These are phyloP conservation scores for Fraxinus albicans DNA, from an alignment of 305 asterid genomes.

Conservation along the genomic window DNA sequence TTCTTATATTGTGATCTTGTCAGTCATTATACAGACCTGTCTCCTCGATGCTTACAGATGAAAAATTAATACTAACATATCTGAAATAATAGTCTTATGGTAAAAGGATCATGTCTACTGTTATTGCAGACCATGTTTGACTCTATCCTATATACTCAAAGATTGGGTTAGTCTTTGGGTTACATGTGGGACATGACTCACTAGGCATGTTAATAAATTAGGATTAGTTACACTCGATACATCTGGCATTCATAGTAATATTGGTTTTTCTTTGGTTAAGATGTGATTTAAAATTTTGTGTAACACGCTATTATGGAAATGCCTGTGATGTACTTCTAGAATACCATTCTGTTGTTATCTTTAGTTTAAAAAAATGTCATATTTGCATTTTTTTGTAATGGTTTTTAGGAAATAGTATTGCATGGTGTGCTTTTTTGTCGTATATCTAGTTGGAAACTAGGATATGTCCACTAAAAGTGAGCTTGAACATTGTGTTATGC, in stretches of 20 bases:
- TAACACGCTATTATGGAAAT: not conserved
- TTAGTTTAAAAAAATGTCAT: not conserved
- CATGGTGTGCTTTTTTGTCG: not conserved
- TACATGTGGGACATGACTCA: not conserved
- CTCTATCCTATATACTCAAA: not conserved
- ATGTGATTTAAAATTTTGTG: not conserved
- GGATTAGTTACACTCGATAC: not conserved
- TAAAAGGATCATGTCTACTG: not conserved
- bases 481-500: constrained; percentile 1
- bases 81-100: not conserved
- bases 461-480: not conserved
- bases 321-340: not conserved
- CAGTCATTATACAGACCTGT: not conserved
- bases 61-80: not conserved
- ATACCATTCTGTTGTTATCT: not conserved
- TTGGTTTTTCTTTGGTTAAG: not conserved
- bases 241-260: not conserved
- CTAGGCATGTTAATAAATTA: not conserved
- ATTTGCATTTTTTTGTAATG: not conserved
- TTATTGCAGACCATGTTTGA: not conserved
- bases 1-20: not conserved
- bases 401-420: not conserved
- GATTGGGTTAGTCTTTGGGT: not conserved
- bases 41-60: not conserved
- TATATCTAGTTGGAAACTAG: constrained; percentile 5